A percentile compares a stretch with the other conserved stretches of the same genome.
Evolutionary conservation across 495 filamentous ascomycete species (phyloP).

Genomic region (Cladorrhinum samala): DNA sequence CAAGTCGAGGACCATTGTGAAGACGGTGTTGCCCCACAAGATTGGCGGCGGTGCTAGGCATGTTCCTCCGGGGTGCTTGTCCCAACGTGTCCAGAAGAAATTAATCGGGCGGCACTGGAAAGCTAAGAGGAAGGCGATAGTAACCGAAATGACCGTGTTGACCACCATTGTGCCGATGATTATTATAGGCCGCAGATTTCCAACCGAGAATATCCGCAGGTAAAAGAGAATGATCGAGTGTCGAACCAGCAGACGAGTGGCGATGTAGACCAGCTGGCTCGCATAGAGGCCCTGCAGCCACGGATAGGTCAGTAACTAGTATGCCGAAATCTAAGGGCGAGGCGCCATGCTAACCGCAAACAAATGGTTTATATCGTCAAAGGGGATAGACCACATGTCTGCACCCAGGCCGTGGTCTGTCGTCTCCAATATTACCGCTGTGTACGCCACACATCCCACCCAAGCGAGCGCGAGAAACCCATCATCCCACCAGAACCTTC

Average conservation of each 20-base stretch:
- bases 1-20: slow-evolving; percentile 50
- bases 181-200: slow-evolving; percentile 6
- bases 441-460: slow-evolving; percentile 5
- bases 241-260: slow-evolving; percentile 29
- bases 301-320: not conserved
- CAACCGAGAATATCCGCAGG: slow-evolving; percentile 27
- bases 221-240: slow-evolving; percentile 40
- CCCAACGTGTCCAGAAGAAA: slow-evolving; percentile 26
- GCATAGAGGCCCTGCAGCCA: slow-evolving; percentile 10
- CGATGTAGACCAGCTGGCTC: slow-evolving; percentile 25
- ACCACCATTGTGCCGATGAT: slow-evolving; percentile 22
- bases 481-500: slow-evolving; percentile 14
- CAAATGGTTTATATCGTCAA: slow-evolving; percentile 20
- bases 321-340: not conserved
- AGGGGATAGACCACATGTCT: slow-evolving; percentile 30
- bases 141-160: slow-evolving; percentile 10
- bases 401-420: slow-evolving; percentile 25
- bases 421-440: slow-evolving; percentile 6
- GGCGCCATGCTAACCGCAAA: not conserved
- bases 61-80: slow-evolving; percentile 16
- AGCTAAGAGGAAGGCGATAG: slow-evolving; percentile 11
- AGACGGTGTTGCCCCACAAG: slow-evolving; percentile 38
- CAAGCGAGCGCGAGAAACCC: slow-evolving; percentile 10
- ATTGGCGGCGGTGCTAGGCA: slow-evolving; percentile 19
- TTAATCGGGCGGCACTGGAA: slow-evolving; percentile 28